Evolutionary conservation across 2,329 filamentous ascomycete genomes (phyloP).

Genomic region (Ceratocystis smalleyi): DNA sequence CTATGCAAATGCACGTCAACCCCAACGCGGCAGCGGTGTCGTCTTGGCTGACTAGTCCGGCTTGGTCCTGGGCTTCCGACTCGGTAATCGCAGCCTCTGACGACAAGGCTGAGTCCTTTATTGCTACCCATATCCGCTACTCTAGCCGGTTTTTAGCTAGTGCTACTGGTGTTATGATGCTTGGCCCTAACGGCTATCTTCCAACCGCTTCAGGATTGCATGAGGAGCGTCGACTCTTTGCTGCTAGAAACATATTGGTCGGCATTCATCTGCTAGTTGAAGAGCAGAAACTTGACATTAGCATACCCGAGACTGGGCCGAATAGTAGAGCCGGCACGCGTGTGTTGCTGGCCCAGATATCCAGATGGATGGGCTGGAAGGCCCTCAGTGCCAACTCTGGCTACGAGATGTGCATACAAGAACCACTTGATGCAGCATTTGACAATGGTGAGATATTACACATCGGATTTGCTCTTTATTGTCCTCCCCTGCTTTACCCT

Average conservation of each 20-base stretch:
- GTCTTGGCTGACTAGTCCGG: slow-evolving; percentile 43
- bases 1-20: slow-evolving; percentile 32
- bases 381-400: slow-evolving; percentile 27
- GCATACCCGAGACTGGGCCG: slow-evolving; percentile 30
- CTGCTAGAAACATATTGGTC: slow-evolving; percentile 53
- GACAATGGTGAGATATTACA: slow-evolving; percentile 25
- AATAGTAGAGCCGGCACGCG: slow-evolving; percentile 39
- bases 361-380: slow-evolving; percentile 63
- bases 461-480: background rate
- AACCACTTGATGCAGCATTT: slow-evolving; percentile 28
- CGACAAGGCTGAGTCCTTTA: slow-evolving; percentile 26
- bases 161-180: slow-evolving; percentile 37
- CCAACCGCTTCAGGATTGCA: slow-evolving; percentile 42
- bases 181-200: slow-evolving; percentile 43
- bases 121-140: slow-evolving; percentile 38
- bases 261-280: slow-evolving; percentile 77
- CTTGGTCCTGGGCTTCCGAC: slow-evolving; percentile 59
- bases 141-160: slow-evolving; percentile 52
- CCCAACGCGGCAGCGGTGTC: slow-evolving; percentile 36
- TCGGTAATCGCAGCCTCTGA: slow-evolving; percentile 25
- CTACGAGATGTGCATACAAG: slow-evolving; percentile 40
- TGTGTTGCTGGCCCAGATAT: slow-evolving; percentile 66
- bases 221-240: slow-evolving; percentile 41
- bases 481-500: background rate
- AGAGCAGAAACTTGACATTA: slow-evolving; percentile 67